phyloP scores from a whole-genome alignment of 1,284 basidiomycete species.

The Heliocybe sulcata region DNA sequence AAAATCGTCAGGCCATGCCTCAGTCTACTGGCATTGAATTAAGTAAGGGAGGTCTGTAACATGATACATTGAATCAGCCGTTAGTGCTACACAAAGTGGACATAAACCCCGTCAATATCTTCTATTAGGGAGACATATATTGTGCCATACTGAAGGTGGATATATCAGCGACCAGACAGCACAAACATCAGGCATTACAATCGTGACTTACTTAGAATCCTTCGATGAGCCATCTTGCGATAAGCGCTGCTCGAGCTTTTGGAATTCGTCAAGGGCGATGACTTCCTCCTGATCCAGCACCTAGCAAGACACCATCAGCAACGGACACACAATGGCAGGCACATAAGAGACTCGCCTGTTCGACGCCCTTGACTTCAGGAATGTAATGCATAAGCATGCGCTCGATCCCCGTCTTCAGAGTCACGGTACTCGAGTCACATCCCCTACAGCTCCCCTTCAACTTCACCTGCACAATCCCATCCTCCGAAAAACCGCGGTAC shows the following conservation, averaged over 20 bases:
- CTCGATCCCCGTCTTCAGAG: conserved; percentile 93
- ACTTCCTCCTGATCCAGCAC: conserved; percentile 87
- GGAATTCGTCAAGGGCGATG: conserved; percentile 86
- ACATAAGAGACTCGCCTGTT: conserved; percentile 69
- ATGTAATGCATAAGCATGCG: conserved; percentile 99
- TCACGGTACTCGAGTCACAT: conserved; percentile 89
- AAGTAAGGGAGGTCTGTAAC: too few species aligned
- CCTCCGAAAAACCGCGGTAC: conserved; percentile 68
- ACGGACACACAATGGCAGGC: not conserved
- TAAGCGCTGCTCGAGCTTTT: conserved; percentile 83
- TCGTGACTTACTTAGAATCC: conserved; percentile 31
- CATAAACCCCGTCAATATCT: not conserved
- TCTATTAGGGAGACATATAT: conserved; percentile 51
- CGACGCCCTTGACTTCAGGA: conserved; percentile 95
- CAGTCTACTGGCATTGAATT: too few species aligned
- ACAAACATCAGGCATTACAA: conserved; percentile 6
- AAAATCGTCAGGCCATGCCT: too few species aligned
- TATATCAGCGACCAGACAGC: conserved; percentile 7
- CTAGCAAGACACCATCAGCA: conserved; percentile 29
- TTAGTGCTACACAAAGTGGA: not conserved
- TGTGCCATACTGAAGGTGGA: conserved; percentile 51
- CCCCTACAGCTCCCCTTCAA: conserved; percentile 96
- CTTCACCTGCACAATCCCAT: conserved; percentile 65
- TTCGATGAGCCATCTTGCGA: conserved; percentile 37
- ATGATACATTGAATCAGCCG: too few species aligned